Percentiles rank a stretch among this genome's conserved stretches.
phyloP scores from a whole-genome alignment of 2,329 filamentous ascomycete species.

The Sporothrix luriei region DNA sequence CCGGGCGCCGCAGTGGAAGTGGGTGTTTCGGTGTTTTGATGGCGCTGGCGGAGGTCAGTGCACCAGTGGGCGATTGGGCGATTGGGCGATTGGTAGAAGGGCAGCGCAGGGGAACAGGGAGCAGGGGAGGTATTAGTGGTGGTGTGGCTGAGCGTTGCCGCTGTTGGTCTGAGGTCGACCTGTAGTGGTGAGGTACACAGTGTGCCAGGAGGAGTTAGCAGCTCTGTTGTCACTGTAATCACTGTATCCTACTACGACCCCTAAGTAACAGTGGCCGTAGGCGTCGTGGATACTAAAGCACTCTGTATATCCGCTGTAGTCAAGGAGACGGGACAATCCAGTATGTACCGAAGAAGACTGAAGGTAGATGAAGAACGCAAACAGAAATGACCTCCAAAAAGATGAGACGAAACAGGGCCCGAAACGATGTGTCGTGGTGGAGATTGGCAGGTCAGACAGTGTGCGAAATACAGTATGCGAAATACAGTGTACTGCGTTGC shows the following conservation, averaged over 20 bases:
- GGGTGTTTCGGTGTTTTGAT: not conserved
- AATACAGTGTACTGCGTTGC: too few relatives aligned
- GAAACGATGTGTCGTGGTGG: conserved; percentile 11
- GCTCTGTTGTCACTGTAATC: not conserved
- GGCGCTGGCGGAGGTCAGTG: conserved; percentile 14
- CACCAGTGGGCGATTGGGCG: conserved; percentile 11
- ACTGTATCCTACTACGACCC: too few relatives aligned
- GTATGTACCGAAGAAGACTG: not conserved
- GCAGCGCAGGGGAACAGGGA: not conserved
- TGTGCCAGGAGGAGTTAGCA: conserved; percentile 4
- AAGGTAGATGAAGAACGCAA: not conserved
- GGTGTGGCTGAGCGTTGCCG: conserved; percentile 14
- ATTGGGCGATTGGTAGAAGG: conserved; percentile 2
- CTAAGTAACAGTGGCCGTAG: not conserved
- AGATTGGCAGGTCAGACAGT: too few relatives aligned
- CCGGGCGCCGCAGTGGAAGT: not conserved
- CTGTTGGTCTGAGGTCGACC: not conserved
- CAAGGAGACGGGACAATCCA: not conserved
- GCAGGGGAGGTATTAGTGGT: not conserved
- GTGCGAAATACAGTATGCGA: too few relatives aligned
- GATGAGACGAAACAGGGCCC: conserved; percentile 16
- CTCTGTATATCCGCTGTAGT: too few relatives aligned
- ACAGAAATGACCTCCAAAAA: conserved; percentile 3
- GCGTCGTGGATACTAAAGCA: not conserved
- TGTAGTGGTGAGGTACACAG: not conserved